Evolutionary conservation across 2,329 filamentous ascomycete species (phyloP), one percentile per base, ranked within the genome.

Genomic region (Beauveria bassiana): DNA sequence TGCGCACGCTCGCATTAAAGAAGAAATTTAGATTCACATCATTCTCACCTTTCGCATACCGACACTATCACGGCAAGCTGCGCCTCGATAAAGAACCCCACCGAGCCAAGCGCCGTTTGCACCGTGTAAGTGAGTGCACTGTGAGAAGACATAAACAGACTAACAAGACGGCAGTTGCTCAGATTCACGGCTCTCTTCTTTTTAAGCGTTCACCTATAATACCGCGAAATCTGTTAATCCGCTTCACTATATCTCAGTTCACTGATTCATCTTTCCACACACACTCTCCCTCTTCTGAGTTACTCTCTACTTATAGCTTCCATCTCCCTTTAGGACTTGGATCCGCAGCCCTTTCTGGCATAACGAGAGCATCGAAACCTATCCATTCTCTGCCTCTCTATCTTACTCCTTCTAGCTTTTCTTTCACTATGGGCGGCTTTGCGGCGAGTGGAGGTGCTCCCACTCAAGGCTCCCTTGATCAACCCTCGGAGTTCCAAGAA

Each of bases 11-110:
- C 31, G 55, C 55, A 58, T 24, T 7, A 31, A 50, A 38, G 45
- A 26, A 24, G 5, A 7, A 1, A 7, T 20, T 10, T 7, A 2
- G 18, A 59, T 51, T 59, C 56, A 51, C 34, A 18, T 5, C 12
- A 2, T 22, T 10, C 38, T 47, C 14, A 26, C 26, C 26, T n/a
- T 14, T 38, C 40, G 49, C 58, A 45, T 53, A 53, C 40, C 49
- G 58, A 53, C 58, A 60, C 58, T 60, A 24, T 7, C 18, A 24
- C 53, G 49, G 40, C 40, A 52, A 53, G 58, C 49, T 14, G 49
- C 49, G n/a, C 49, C 58, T 46, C 42, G 20, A 38, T 42, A 53
- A 60, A 46, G 47, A 14, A 47, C 49, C 42, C 40, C 49, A 40
- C 58, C 10, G 9, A 46, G 28, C 49, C 16, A 40, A 24, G 24